Evolutionary conservation across 1,284 basidiomycete species (phyloP).

Genomic region (Leccinum angustisporum): DNA sequence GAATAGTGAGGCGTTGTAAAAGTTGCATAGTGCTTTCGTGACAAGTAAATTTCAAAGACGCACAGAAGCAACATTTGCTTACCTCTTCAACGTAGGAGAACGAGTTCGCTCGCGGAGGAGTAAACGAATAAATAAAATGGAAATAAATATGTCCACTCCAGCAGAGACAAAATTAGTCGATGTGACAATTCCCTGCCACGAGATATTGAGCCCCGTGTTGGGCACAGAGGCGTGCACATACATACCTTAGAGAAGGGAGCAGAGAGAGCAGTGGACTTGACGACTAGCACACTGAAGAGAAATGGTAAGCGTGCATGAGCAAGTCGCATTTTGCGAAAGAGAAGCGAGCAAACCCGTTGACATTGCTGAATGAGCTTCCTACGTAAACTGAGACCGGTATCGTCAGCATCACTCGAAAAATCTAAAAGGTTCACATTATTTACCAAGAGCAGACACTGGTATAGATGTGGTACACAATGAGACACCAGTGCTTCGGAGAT

Average conservation of each 20-base stretch:
- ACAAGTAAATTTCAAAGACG: background rate
- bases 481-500: background rate
- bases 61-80: background rate
- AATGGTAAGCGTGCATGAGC: background rate
- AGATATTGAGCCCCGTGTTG: background rate
- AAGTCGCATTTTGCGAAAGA: background rate
- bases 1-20: constrained; percentile 14
- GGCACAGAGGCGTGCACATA: background rate
- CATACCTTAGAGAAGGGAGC: constrained; percentile 2
- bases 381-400: background rate
- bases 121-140: constrained; percentile 1
- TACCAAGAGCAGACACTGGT: background rate
- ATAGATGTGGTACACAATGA: constrained; percentile 1
- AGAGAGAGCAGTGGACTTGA: background rate
- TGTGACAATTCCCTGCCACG: background rate
- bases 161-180: background rate
- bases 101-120: background rate
- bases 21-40: constrained; percentile 6
- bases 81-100: background rate
- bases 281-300: background rate
- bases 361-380: background rate
- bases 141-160: background rate
- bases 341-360: constrained; percentile 5
- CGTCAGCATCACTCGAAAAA: background rate
- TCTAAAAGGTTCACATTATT: background rate